Conservation (phyloP, 208 protist species). For the Trypanosoma rangeli region DNA sequence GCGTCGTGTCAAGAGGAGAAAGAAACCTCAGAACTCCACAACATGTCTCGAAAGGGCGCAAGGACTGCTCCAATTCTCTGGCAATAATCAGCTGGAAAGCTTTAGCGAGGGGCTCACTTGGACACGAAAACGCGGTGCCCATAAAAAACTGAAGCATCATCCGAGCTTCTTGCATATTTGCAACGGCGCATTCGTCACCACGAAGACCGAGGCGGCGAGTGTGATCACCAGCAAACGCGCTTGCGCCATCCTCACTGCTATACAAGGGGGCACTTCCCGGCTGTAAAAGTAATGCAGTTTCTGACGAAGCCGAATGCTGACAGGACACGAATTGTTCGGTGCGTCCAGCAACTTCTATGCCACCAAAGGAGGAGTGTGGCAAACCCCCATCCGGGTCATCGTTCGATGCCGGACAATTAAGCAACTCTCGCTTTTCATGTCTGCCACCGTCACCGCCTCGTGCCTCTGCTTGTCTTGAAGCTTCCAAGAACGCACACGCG, state of each 20-base stretch:
- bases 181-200: background rate
- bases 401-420: background rate
- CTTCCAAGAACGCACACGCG: constrained; percentile 6
- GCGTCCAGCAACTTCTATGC: constrained; percentile 3
- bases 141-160: constrained; percentile 51
- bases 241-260: constrained; percentile 26
- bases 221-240: constrained; percentile 2
- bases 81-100: constrained; percentile 70
- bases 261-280: background rate
- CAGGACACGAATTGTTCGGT: background rate
- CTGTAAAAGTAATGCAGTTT: background rate
- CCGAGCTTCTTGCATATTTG: constrained; percentile 35
- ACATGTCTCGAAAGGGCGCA: constrained; percentile 2
- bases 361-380: constrained; percentile 17
- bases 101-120: constrained; percentile 50
- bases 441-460: background rate
- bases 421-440: background rate
- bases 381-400: constrained; percentile 1
- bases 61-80: constrained; percentile 29
- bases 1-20: background rate
- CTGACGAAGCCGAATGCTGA: background rate
- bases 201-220: background rate
- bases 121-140: constrained; percentile 69
- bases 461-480: background rate
- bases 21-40: constrained; percentile 6